phyloP scores from a whole-genome alignment of 2,329 filamentous ascomycete genomes.

The Spiromastix sp. region DNA sequence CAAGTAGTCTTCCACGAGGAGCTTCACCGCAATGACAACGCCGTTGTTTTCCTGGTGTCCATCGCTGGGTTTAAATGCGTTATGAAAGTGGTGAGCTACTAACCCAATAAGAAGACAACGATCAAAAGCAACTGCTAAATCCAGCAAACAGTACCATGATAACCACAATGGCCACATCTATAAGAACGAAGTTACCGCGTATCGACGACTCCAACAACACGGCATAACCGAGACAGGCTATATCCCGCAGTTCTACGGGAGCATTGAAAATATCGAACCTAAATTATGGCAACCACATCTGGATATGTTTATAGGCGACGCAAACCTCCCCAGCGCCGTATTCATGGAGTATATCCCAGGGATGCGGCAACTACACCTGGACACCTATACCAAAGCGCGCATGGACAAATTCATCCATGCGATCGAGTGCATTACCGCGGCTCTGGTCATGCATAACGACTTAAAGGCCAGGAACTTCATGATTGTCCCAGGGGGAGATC shows the following conservation, averaged over 20 bases:
- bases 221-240: conserved; percentile 2
- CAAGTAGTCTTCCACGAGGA: conserved; percentile 2
- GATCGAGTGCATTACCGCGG: conserved; percentile 3
- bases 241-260: conserved; percentile 5
- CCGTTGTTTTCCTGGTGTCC: conserved; percentile 1
- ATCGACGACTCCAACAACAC: not conserved
- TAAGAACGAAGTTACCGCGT: not conserved
- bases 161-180: not conserved
- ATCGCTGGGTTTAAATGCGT: not conserved
- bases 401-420: conserved; percentile 1
- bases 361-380: not conserved
- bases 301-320: conserved; percentile 3
- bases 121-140: not conserved
- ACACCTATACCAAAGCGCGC: conserved; percentile 5
- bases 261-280: conserved; percentile 4
- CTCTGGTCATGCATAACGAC: conserved; percentile 7
- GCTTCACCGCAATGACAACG: conserved; percentile 1
- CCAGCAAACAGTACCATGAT: conserved; percentile 2
- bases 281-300: conserved; percentile 4
- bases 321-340: conserved; percentile 2
- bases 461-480: conserved; percentile 4
- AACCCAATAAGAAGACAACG: not conserved
- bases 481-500: not conserved
- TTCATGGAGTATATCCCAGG: conserved; percentile 7
- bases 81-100: conserved; percentile 4